Evolutionary conservation across 345 rosid genomes (phyloP).

Genomic region (Toxicodendron radicans): DNA sequence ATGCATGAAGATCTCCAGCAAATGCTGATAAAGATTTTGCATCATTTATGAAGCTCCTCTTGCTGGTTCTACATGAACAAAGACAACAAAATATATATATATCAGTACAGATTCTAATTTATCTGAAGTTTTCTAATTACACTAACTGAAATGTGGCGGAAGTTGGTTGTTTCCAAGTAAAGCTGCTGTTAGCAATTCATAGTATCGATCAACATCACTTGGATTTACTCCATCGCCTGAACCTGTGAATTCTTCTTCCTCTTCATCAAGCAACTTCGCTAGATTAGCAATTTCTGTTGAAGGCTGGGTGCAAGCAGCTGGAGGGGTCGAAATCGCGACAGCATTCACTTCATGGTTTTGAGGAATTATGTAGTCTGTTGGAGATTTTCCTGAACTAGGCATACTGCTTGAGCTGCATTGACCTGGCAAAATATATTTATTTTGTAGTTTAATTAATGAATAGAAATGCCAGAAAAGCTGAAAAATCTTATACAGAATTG

Average conservation of each 20-base stretch:
- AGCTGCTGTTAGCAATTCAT: slow-evolving; percentile 19
- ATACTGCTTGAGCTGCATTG: not conserved
- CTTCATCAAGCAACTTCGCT: slow-evolving; percentile 21
- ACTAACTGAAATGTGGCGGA: not conserved
- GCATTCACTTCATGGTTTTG: not conserved
- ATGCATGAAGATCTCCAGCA: no score
- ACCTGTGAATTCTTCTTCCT: not conserved
- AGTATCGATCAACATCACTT: slow-evolving; percentile 25
- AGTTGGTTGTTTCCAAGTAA: not conserved
- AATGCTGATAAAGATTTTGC: no score
- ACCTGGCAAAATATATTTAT: not conserved
- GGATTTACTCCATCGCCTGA: not conserved
- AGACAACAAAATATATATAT: not conserved
- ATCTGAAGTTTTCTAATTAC: no score
- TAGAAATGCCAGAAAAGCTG: not conserved
- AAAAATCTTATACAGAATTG: no score
- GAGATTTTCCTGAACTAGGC: not conserved
- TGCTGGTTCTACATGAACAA: not conserved
- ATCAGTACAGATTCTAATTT: no score
- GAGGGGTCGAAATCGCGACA: not conserved
- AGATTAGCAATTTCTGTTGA: not conserved
- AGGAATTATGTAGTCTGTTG: not conserved
- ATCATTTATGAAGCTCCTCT: not conserved
- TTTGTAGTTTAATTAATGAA: not conserved
- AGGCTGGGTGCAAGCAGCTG: not conserved